Percentiles rank a stretch among this genome's conserved stretches.
Evolutionary conservation across 371 early-diverging fungal species (phyloP).

Genomic region (Actinomortierella ambigua): DNA sequence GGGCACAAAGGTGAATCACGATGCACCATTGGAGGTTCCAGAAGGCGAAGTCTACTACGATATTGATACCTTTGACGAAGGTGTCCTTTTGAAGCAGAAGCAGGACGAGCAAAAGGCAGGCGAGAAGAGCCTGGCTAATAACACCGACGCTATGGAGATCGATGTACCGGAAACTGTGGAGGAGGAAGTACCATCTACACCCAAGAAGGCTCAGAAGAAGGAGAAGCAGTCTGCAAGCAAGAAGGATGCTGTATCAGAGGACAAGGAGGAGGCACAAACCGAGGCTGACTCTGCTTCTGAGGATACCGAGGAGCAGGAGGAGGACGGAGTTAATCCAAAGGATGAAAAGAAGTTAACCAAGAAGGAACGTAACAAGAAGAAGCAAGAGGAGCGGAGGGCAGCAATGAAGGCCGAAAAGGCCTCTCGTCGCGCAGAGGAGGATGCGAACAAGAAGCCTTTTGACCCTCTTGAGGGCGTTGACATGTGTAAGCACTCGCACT

Average conservation of each 20-base stretch:
- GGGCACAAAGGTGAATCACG: constrained; percentile 33
- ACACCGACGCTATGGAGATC: constrained; percentile 56
- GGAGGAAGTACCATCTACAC: constrained; percentile 8
- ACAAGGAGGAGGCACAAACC: constrained; percentile 23
- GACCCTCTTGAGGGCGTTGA: constrained; percentile 34
- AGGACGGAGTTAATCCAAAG: constrained; percentile 7
- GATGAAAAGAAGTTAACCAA: constrained; percentile 42
- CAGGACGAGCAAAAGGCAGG: constrained; percentile 7
- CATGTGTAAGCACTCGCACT: constrained; percentile 10
- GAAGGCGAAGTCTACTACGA: constrained; percentile 47
- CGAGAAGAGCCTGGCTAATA: background rate
- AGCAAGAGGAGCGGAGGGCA: constrained; percentile 24
- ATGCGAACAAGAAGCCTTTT: constrained; percentile 26
- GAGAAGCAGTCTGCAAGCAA: constrained; percentile 30
- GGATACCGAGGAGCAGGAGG: constrained; percentile 10
- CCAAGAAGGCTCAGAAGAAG: constrained; percentile 23
- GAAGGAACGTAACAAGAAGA: constrained; percentile 30
- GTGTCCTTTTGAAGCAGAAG: constrained; percentile 39
- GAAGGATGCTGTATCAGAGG: constrained; percentile 28
- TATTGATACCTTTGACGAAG: constrained; percentile 39
- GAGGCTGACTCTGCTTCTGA: constrained; percentile 29
- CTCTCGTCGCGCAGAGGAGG: constrained; percentile 31
- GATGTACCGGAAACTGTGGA: constrained; percentile 50
- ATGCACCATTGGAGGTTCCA: constrained; percentile 13
- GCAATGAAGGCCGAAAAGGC: constrained; percentile 36